phyloP scores from a whole-genome alignment of 305 asterid species.

The Petunia hybrid region DNA sequence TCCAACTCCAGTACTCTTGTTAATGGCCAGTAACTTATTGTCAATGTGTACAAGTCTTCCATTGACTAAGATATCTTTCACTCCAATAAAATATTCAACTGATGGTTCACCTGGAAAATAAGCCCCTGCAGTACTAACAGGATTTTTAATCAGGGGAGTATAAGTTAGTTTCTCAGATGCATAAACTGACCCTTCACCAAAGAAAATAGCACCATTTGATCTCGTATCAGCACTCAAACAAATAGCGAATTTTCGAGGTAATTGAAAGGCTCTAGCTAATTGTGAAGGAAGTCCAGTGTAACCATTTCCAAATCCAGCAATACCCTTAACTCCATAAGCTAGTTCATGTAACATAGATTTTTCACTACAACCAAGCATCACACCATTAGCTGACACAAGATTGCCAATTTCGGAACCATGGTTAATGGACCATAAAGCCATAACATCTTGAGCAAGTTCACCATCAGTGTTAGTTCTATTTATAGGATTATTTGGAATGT shows the following conservation, averaged over 20 bases:
- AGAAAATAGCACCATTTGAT: slow-evolving; percentile 35
- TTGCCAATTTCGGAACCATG: slow-evolving; percentile 20
- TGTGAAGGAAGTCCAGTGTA: slow-evolving; percentile 41
- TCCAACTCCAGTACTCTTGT: slow-evolving; percentile 45
- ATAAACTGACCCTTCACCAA: slow-evolving; percentile 34
- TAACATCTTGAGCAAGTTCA: slow-evolving; percentile 37
- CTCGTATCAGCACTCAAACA: slow-evolving; percentile 34
- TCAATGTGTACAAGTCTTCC: slow-evolving; percentile 42
- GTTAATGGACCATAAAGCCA: slow-evolving; percentile 33
- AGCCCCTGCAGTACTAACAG: slow-evolving; percentile 35
- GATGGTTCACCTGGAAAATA: slow-evolving; percentile 42
- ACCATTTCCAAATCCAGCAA: slow-evolving; percentile 41
- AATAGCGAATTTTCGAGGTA: slow-evolving; percentile 38
- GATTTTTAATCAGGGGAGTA: slow-evolving; percentile 40
- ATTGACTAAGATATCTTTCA: slow-evolving; percentile 45
- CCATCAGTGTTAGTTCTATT: slow-evolving; percentile 26
- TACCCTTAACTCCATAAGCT: slow-evolving; percentile 45
- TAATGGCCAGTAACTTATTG: slow-evolving; percentile 43
- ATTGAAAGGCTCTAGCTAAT: slow-evolving; percentile 30
- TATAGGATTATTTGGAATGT: slow-evolving; percentile 39
- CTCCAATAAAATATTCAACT: slow-evolving; percentile 54
- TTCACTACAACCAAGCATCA: slow-evolving; percentile 38
- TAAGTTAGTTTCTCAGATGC: slow-evolving; percentile 21
- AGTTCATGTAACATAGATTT: slow-evolving; percentile 32
- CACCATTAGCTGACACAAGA: not conserved